phyloP scores from a whole-genome alignment of 176 grass and related monocot genomes.

The bread wheat (Triticum aestivum) region IWGSC_CS_RefSeq_v2.1 NC_057811.1:407853535-407854034 shows the following conservation, averaged over 20 bases:
- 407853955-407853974: slow-evolving; percentile 15
- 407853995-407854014: slow-evolving; percentile 44
- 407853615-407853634: not conserved
- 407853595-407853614: not conserved
- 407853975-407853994: slow-evolving; percentile 36
- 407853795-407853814: slow-evolving; percentile 51
- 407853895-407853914: slow-evolving; percentile 42
- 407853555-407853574: not conserved
- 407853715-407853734: slow-evolving; percentile 62
- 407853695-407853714: slow-evolving; percentile 60
- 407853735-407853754: slow-evolving; percentile 47
- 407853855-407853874: slow-evolving; percentile 39
- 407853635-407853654: not conserved
- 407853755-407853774: slow-evolving; percentile 20
- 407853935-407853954: slow-evolving; percentile 77
- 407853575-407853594: not conserved
- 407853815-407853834: slow-evolving; percentile 48
- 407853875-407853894: slow-evolving; percentile 33
- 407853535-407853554: slow-evolving; percentile 5
- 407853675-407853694: slow-evolving; percentile 23
- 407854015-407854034: slow-evolving; percentile 34
- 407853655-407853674: not conserved
- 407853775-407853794: slow-evolving; percentile 36
- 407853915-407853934: slow-evolving; percentile 45
- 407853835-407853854: slow-evolving; percentile 44